Conservation (phyloP, 257 asterid genomes). For the Solanum dulcamara region DNA sequence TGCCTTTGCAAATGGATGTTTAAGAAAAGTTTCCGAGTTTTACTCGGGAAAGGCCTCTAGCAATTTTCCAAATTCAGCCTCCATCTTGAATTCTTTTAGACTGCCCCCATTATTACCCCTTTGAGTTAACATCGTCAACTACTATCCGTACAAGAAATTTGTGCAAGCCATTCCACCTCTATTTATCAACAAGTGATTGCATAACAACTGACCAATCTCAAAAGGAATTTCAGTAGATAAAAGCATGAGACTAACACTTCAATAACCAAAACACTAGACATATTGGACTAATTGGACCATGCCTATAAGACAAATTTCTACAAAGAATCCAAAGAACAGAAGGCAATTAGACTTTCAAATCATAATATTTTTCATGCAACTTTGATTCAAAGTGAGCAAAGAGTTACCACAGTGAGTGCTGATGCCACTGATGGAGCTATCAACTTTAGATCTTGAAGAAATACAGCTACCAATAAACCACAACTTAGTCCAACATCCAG, state of each 20-base stretch:
- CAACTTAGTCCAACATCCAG: slow-evolving; percentile 69
- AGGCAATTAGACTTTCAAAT: background rate
- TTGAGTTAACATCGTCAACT: background rate
- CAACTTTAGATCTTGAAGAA: slow-evolving; percentile 97
- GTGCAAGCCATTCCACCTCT: background rate
- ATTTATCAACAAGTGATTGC: background rate
- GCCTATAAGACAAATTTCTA: background rate
- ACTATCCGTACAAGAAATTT: background rate
- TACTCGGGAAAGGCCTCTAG: background rate
- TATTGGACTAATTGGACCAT: background rate
- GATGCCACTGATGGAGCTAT: slow-evolving; percentile 85
- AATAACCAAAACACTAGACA: background rate
- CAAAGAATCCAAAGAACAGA: background rate
- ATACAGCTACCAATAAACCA: slow-evolving; percentile 76
- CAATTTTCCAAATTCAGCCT: background rate
- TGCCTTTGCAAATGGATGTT: background rate
- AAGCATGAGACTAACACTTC: background rate
- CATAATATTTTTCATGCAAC: background rate
- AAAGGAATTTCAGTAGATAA: background rate
- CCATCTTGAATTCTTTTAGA: background rate
- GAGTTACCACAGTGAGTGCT: slow-evolving; percentile 57
- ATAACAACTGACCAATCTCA: background rate
- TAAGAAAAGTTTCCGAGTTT: fast-evolving
- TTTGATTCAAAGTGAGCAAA: background rate
- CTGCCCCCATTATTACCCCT: background rate